Evolutionary conservation across 257 asterid species (phyloP).

Genomic region (Pogostemon cablin): DNA sequence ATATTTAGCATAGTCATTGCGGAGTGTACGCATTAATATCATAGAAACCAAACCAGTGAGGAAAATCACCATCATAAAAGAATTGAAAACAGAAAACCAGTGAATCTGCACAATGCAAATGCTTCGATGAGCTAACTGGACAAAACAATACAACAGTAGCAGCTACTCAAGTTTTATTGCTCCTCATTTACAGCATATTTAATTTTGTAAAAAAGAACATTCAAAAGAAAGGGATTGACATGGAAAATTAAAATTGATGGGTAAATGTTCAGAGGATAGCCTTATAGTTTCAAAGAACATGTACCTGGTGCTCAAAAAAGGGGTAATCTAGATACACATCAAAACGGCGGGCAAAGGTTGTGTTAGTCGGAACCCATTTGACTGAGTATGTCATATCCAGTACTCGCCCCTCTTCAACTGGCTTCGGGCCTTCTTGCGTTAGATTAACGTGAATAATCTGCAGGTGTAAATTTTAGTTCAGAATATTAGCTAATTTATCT

Average conservation of each 20-base stretch:
- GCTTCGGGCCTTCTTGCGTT: constrained; percentile 78
- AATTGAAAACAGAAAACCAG: constrained; percentile 96
- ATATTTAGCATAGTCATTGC: constrained; percentile 98
- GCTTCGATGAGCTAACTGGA: constrained; percentile 28
- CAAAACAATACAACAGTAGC: constrained; percentile 10
- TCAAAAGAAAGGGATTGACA: constrained; percentile 11
- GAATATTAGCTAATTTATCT: constrained; percentile 30
- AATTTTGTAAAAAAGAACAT: neutral
- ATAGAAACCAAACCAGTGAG: constrained; percentile 96
- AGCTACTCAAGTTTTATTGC: constrained; percentile 1
- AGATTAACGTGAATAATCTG: constrained; percentile 98
- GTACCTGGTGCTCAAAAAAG: constrained; percentile 97
- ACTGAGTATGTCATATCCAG: constrained; percentile 92
- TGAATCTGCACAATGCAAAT: constrained; percentile 71
- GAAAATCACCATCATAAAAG: constrained; percentile 99
- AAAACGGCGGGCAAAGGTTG: constrained; percentile 85
- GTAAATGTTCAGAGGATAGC: constrained; percentile 6
- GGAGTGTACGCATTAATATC: constrained; percentile 95
- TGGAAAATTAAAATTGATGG: constrained; percentile 7
- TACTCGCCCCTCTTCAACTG: constrained; percentile 74
- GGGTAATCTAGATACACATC: constrained; percentile 98
- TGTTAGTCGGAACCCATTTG: constrained; percentile 80
- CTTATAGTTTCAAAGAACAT: constrained; percentile 12
- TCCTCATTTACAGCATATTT: constrained; percentile 17
- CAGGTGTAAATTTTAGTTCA: constrained; percentile 33